phyloP scores from a whole-genome alignment of 768 basidiomycete genomes.

The Termitomyces eurrhizus region DNA sequence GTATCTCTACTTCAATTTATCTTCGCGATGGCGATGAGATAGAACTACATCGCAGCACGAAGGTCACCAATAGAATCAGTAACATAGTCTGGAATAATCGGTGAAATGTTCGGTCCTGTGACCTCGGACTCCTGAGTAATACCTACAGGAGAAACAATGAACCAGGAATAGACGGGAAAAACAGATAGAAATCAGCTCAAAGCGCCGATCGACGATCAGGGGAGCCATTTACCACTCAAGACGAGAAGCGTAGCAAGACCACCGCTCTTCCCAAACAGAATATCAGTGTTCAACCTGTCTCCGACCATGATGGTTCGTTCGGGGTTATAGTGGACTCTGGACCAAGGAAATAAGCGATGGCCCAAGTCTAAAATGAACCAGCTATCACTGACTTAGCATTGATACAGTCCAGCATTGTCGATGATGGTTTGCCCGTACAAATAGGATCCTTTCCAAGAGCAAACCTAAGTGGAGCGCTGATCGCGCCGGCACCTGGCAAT shows the following conservation, averaged over 20 bases:
- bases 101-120: conserved; percentile 63
- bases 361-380: background rate
- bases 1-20: background rate
- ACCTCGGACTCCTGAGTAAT: conserved; percentile 75
- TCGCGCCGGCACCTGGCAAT: conserved; percentile 81
- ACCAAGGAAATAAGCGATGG: background rate
- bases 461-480: conserved; percentile 78
- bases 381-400: conserved; percentile 48
- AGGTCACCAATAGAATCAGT: conserved; percentile 82
- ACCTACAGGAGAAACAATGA: conserved; percentile 39
- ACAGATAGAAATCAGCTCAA: background rate
- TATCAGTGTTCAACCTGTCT: conserved; percentile 94
- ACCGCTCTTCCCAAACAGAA: conserved; percentile 85
- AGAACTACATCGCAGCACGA: conserved; percentile 28
- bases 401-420: conserved; percentile 91
- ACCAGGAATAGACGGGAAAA: background rate
- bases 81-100: conserved; percentile 78
- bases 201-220: background rate
- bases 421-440: conserved; percentile 87
- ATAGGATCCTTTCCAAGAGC: conserved; percentile 69
- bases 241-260: conserved; percentile 88
- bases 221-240: conserved; percentile 63
- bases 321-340: conserved; percentile 84
- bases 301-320: conserved; percentile 91
- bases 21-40: no score